Conservation (phyloP, 2,329 filamentous ascomycete genomes). For the Aspergillus calidoustus region DNA sequence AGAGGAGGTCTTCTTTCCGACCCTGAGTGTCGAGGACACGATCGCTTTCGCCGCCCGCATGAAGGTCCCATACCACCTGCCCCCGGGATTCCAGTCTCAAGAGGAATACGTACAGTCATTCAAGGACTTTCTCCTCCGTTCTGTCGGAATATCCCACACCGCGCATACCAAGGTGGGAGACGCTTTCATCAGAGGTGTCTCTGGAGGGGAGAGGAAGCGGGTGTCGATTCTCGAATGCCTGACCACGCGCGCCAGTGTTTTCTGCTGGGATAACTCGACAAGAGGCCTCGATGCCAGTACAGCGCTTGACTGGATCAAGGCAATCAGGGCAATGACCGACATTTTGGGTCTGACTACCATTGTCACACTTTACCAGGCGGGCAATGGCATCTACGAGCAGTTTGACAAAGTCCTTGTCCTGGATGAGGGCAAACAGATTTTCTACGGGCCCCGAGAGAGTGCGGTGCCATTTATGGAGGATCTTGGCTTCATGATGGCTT, state of each 20-base stretch:
- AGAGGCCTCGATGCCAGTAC: slow-evolving; percentile 66
- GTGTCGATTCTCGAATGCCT: slow-evolving; percentile 68
- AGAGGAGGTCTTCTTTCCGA: slow-evolving; percentile 57
- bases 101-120: slow-evolving; percentile 54
- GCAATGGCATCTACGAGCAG: slow-evolving; percentile 67
- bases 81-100: slow-evolving; percentile 65
- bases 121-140: slow-evolving; percentile 59
- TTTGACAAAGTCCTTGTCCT: slow-evolving; percentile 71
- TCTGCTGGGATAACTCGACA: slow-evolving; percentile 68
- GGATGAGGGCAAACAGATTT: slow-evolving; percentile 66
- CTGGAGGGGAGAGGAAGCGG: slow-evolving; percentile 68
- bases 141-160: slow-evolving; percentile 62
- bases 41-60: slow-evolving; percentile 64
- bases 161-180: slow-evolving; percentile 68
- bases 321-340: slow-evolving; percentile 64
- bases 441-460: slow-evolving; percentile 62
- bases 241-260: slow-evolving; percentile 59
- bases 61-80: slow-evolving; percentile 70
- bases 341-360: slow-evolving; percentile 61
- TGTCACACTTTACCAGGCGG: slow-evolving; percentile 68
- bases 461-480: slow-evolving; percentile 68
- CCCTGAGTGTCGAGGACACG: slow-evolving; percentile 55
- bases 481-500: slow-evolving; percentile 65
- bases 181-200: slow-evolving; percentile 66
- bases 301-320: slow-evolving; percentile 61